Evolutionary conservation across 2,329 filamentous ascomycete species (phyloP).

Genomic region (Fusarium sp.): DNA sequence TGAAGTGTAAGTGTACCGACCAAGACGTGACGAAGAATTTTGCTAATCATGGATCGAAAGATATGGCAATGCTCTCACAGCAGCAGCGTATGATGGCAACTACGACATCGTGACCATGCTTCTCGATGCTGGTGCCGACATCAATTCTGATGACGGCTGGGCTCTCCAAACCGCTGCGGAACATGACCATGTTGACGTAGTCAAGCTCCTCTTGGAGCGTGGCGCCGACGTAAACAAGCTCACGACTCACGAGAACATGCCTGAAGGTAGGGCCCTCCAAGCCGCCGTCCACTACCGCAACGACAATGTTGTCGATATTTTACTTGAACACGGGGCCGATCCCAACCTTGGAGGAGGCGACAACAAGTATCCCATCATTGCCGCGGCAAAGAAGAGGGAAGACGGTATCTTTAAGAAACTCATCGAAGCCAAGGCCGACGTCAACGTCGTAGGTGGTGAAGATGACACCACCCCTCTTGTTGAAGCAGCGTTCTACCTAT

Average conservation of each 20-base stretch:
- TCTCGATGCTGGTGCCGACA: constrained; percentile 49
- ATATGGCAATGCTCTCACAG: constrained; percentile 48
- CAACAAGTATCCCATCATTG: constrained; percentile 51
- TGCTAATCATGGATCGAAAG: constrained; percentile 1
- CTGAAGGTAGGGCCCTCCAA: constrained; percentile 53
- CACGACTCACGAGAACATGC: constrained; percentile 45
- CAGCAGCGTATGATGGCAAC: constrained; percentile 53
- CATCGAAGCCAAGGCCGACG: constrained; percentile 49
- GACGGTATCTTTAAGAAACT: constrained; percentile 51
- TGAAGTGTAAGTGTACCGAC: constrained; percentile 43
- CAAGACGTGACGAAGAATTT: fast-evolving
- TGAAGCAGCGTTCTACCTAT: constrained; percentile 51
- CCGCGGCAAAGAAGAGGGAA: constrained; percentile 50
- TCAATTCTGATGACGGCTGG: constrained; percentile 52
- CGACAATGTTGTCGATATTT: constrained; percentile 50
- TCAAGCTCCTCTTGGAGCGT: constrained; percentile 49
- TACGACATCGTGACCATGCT: constrained; percentile 46
- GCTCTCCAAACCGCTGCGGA: constrained; percentile 53
- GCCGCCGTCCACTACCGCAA: constrained; percentile 52
- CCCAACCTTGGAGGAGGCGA: constrained; percentile 53
- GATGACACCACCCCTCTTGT: constrained; percentile 53
- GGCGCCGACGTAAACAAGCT: constrained; percentile 52
- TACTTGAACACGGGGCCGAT: constrained; percentile 53
- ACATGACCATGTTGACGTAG: constrained; percentile 51
- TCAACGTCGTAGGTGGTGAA: constrained; percentile 51